phyloP scores from a whole-genome alignment of 352 stramenopile genomes.

The Phytophthora tentaculata region DNA sequence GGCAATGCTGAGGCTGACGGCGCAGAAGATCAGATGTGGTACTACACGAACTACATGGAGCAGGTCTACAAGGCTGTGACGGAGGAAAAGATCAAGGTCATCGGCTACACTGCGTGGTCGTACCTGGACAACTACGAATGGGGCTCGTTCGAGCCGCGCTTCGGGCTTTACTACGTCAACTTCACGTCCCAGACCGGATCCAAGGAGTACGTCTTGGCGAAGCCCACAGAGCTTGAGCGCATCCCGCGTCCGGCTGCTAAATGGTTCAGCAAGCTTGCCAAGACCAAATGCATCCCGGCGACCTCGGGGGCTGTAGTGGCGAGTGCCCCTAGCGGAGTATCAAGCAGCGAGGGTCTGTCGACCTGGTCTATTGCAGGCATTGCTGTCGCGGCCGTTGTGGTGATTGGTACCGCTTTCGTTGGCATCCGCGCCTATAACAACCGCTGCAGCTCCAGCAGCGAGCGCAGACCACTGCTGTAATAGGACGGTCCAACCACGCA shows the following conservation, averaged over 20 bases:
- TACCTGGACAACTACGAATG: slow-evolving; percentile 41
- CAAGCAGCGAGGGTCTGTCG: neutral
- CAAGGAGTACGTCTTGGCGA: slow-evolving; percentile 2
- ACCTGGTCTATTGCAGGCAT: slow-evolving; percentile 1
- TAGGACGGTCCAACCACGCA: no score
- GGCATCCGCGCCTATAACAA: neutral
- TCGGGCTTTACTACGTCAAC: slow-evolving; percentile 61
- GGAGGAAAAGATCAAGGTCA: neutral
- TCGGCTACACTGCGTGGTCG: slow-evolving; percentile 34
- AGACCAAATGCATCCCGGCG: slow-evolving; percentile 1
- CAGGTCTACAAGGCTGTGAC: slow-evolving; percentile 4
- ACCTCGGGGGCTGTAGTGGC: neutral
- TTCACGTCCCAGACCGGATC: slow-evolving; percentile 36
- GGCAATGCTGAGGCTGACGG: neutral
- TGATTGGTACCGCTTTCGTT: slow-evolving; percentile 2
- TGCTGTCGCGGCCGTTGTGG: neutral
- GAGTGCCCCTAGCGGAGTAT: neutral
- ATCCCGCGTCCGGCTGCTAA: neutral
- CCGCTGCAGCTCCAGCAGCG: neutral
- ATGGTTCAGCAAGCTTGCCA: slow-evolving; percentile 1
- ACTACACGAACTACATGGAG: slow-evolving; percentile 2
- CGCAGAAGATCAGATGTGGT: slow-evolving; percentile 1
- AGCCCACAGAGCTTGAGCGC: neutral
- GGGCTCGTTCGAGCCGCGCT: slow-evolving; percentile 42
- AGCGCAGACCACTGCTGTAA: slow-evolving; percentile 2